Conservation (phyloP, 164 flowering plant genomes). For the Piper longum region DNA sequence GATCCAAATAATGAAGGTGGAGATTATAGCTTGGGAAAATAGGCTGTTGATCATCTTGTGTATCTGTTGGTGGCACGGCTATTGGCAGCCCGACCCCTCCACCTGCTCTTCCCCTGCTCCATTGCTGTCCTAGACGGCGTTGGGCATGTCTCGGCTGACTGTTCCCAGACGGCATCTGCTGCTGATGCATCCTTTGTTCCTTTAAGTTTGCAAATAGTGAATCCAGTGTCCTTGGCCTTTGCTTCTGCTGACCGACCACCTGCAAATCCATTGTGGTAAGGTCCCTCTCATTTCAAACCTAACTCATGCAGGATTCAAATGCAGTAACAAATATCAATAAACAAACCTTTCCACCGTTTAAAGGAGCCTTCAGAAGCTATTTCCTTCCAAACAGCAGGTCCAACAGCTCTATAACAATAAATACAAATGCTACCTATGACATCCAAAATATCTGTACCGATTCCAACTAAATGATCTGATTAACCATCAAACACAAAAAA, state of each 20-base stretch:
- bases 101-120: constrained; percentile 24
- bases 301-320: not conserved
- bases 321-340: not conserved
- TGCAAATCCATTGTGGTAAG: not conserved
- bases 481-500: not conserved
- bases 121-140: constrained; percentile 18
- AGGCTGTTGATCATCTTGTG: not conserved
- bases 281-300: not conserved
- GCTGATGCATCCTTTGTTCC: constrained; percentile 64
- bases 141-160: constrained; percentile 5
- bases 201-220: constrained; percentile 81
- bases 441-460: not conserved
- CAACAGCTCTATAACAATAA: constrained; percentile 34
- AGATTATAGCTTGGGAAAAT: not conserved
- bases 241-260: constrained; percentile 11
- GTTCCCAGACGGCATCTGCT: constrained; percentile 12
- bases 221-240: constrained; percentile 70
- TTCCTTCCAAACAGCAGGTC: constrained; percentile 19
- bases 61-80: not conserved
- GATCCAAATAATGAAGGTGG: not conserved
- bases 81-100: not conserved
- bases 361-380: constrained; percentile 21
- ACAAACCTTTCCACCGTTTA: constrained; percentile 31
- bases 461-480: not conserved
- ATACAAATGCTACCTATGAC: not conserved